Conservation (phyloP, 495 filamentous ascomycete species). For the Tuber magnatum region DNA sequence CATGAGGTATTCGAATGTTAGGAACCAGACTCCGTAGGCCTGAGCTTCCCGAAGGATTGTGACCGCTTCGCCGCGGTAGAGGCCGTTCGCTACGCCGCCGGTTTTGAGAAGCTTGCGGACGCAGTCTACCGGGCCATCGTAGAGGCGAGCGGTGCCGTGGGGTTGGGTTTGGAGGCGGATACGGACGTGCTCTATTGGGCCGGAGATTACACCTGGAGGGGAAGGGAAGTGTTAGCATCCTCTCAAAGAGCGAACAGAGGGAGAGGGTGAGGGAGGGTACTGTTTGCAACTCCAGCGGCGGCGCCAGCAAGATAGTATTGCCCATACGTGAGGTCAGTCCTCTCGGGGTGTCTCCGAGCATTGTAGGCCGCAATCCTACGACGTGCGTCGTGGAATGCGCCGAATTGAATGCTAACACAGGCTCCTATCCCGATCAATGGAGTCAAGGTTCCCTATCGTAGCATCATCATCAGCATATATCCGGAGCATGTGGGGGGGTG, state of each 20-base stretch:
- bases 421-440: constrained; percentile 93
- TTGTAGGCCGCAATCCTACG: constrained; percentile 74
- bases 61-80: constrained; percentile 81
- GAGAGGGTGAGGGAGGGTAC: neutral
- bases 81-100: constrained; percentile 57
- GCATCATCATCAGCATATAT: neutral
- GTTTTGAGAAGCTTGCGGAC: constrained; percentile 67
- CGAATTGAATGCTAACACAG: constrained; percentile 92
- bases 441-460: constrained; percentile 67
- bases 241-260: neutral
- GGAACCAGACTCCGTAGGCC: constrained; percentile 93
- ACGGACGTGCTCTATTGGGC: constrained; percentile 92
- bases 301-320: constrained; percentile 90
- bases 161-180: constrained; percentile 98
- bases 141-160: constrained; percentile 69
- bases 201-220: constrained; percentile 58
- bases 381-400: constrained; percentile 88
- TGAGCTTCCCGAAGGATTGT: constrained; percentile 84
- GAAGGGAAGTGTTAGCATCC: neutral
- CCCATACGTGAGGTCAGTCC: constrained; percentile 56
- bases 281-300: constrained; percentile 87
- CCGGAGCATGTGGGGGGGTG: neutral
- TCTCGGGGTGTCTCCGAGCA: constrained; percentile 44
- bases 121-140: constrained; percentile 81
- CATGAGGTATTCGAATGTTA: constrained; percentile 94